These are phyloP conservation scores for Xylariales sp. DNA, from an alignment of 2,329 filamentous ascomycete genomes.

Conservation along the genomic window DNA sequence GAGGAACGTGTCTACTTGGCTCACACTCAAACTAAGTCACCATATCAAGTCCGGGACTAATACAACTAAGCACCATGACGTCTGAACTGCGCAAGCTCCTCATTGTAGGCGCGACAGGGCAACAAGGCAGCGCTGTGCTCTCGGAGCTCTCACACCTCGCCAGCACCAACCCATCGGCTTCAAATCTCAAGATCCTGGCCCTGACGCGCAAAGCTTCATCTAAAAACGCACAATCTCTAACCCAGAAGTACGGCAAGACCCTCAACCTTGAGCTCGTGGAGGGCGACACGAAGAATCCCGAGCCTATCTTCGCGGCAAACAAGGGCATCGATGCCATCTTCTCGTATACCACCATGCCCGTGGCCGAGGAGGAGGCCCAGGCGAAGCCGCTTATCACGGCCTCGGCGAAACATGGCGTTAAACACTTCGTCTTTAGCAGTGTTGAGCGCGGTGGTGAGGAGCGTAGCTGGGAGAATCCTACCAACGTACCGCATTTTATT, in stretches of 20 bases:
- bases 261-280: slow-evolving; percentile 50
- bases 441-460: slow-evolving; percentile 72
- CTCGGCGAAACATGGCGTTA: slow-evolving; percentile 56
- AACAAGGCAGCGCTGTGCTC: slow-evolving; percentile 51
- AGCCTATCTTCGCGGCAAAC: slow-evolving; percentile 50
- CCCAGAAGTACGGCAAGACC: slow-evolving; percentile 36
- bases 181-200: slow-evolving; percentile 48
- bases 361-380: slow-evolving; percentile 52
- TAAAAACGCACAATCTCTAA: slow-evolving; percentile 49
- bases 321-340: slow-evolving; percentile 51
- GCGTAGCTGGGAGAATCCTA: slow-evolving; percentile 61
- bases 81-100: slow-evolving; percentile 44
- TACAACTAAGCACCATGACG: slow-evolving; percentile 33
- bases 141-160: slow-evolving; percentile 41
- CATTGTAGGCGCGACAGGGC: slow-evolving; percentile 53
- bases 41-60: neutral
- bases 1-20: neutral
- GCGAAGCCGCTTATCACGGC: slow-evolving; percentile 52
- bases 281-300: slow-evolving; percentile 50
- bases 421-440: slow-evolving; percentile 70
- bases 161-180: slow-evolving; percentile 35
- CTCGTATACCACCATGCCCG: slow-evolving; percentile 49
- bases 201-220: slow-evolving; percentile 49
- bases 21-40: neutral
- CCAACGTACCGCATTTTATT: slow-evolving; percentile 67